phyloP scores from a whole-genome alignment of 129 eudicot species.

The Flaveria sonorensis region DNA sequence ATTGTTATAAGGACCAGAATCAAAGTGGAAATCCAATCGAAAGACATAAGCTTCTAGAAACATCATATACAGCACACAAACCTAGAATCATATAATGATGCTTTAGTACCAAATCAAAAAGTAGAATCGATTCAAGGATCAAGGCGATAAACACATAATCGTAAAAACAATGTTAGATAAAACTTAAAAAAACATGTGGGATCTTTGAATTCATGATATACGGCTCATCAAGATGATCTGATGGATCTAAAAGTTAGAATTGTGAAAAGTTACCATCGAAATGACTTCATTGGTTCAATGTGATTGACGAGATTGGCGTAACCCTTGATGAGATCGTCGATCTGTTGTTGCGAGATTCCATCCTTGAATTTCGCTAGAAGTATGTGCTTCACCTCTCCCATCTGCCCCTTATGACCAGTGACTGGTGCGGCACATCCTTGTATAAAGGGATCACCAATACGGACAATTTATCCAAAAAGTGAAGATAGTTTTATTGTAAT shows the following conservation, averaged over 20 bases:
- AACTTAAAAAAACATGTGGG: not conserved
- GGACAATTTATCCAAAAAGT: too few species aligned
- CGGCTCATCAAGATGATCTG: not conserved
- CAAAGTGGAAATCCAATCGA: too few species aligned
- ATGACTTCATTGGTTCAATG: conserved; percentile 78
- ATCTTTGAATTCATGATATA: not conserved
- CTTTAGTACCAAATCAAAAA: conserved; percentile 10
- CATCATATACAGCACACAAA: not conserved
- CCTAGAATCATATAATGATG: not conserved
- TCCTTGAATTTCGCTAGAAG: conserved; percentile 81
- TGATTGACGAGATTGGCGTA: conserved; percentile 75
- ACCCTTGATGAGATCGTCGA: conserved; percentile 64
- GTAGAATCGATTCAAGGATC: not conserved
- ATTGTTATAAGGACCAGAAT: too few species aligned
- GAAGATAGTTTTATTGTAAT: too few species aligned
- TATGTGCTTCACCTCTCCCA: conserved; percentile 81
- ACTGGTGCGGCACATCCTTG: not conserved
- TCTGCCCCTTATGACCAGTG: conserved; percentile 17
- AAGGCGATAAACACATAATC: not conserved
- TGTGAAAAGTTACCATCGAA: conserved; percentile 53
- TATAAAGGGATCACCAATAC: not conserved
- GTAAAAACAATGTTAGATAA: not conserved
- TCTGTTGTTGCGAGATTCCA: conserved; percentile 49
- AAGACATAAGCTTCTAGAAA: too few species aligned
- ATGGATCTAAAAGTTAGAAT: not conserved